phyloP scores from a whole-genome alignment of 202 grass and related monocot genomes.

The Elaeis oleifera region DNA sequence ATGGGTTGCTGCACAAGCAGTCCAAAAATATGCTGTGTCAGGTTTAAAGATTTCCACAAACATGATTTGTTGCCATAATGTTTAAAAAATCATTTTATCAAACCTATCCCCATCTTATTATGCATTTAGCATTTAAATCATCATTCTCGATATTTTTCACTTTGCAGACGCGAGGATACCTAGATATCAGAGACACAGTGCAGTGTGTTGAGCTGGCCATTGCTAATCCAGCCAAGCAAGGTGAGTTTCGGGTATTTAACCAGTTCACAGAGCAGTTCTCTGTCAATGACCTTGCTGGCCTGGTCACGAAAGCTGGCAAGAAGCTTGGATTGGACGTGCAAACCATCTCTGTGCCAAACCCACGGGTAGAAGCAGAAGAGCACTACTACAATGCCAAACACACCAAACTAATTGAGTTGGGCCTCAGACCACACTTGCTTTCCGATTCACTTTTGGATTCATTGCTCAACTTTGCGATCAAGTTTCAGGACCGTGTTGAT shows the following conservation, averaged over 20 bases:
- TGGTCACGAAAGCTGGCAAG: conserved; percentile 58
- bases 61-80: no score
- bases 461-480: conserved; percentile 65
- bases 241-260: conserved; percentile 88
- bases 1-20: no score
- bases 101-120: no score
- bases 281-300: conserved; percentile 60
- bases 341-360: conserved; percentile 66
- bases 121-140: no score
- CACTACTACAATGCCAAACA: conserved; percentile 94
- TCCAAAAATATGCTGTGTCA: no score
- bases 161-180: conserved; percentile 75
- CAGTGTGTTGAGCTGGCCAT: conserved; percentile 89
- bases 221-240: conserved; percentile 70
- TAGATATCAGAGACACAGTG: conserved; percentile 88
- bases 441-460: conserved; percentile 81
- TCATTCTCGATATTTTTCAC: not conserved
- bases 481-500: conserved; percentile 69
- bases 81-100: no score
- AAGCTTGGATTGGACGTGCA: conserved; percentile 74
- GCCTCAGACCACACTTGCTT: conserved; percentile 58
- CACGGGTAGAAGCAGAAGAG: conserved; percentile 74
- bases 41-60: no score
- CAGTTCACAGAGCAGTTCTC: conserved; percentile 95
- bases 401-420: conserved; percentile 69